Evolutionary conservation across 2,329 filamentous ascomycete genomes (phyloP).

Genomic region (Anthostomella pinea): DNA sequence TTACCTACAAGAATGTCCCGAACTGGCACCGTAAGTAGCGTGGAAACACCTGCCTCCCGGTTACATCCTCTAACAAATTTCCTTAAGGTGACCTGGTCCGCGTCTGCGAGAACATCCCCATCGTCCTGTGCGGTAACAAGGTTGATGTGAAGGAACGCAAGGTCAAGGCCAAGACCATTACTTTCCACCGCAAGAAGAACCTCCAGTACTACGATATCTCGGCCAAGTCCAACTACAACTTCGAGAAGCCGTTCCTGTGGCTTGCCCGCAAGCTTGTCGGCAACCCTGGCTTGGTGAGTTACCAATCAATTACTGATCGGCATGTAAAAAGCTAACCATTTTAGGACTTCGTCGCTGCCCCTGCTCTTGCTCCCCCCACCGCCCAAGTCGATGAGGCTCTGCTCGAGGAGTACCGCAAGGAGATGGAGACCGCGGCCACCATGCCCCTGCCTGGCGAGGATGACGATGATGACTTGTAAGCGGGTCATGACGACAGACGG

Average conservation of each 20-base stretch:
- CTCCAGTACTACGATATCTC: conserved; percentile 99
- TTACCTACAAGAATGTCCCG: conserved; percentile 99
- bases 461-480: conserved; percentile 68
- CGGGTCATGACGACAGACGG: conserved; percentile 15
- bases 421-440: conserved; percentile 78
- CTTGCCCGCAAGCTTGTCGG: conserved; percentile 97
- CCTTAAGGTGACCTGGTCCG: conserved; percentile 86
- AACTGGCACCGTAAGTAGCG: conserved; percentile 95
- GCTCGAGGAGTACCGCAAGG: conserved; percentile 77
- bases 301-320: conserved; percentile 1
- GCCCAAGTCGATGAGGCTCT: conserved; percentile 83
- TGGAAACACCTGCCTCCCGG: conserved; percentile 4
- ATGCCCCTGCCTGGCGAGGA: conserved; percentile 95
- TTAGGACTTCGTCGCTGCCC: conserved; percentile 93
- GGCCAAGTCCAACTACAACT: conserved; percentile 99
- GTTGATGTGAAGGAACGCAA: conserved; percentile 99
- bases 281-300: conserved; percentile 75
- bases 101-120: conserved; percentile 98
- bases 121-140: conserved; percentile 98
- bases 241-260: conserved; percentile 99
- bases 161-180: conserved; percentile 99
- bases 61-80: conserved; percentile 12
- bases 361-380: conserved; percentile 90
- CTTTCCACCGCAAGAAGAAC: conserved; percentile 99
- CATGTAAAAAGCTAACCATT: conserved; percentile 29